Base-by-base conservation (phyloP, 176 grass and related monocot species). In the Carex pumila region DNA sequence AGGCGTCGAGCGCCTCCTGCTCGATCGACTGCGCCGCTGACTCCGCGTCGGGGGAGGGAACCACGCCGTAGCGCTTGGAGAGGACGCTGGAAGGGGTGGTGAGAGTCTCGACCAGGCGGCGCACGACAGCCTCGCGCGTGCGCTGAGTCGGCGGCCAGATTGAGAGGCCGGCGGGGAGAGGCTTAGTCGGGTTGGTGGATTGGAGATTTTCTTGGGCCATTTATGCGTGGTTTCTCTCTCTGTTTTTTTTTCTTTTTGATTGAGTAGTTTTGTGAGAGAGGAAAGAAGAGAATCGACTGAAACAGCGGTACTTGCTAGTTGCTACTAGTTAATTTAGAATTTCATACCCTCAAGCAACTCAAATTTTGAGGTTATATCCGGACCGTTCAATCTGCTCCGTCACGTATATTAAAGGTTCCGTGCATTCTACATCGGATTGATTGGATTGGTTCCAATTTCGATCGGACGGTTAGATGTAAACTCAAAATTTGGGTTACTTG, bases 131-230 rank as follows among this genome's bases (percentile, higher is more conserved):
- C 69, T 98, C 92, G 47, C 91, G 95, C 53, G 95, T 98, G 87
- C 92, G 91, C 91, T 98, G 95, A 41, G 91, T 84, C 37, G 92
- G 95, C 18, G 92, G 92, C 92, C 95, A 98, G 91, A 98, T 93
- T 79, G 87, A 94, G 64, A 94, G 85, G 72, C 88, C 89, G 36
- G 87, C 62, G 12, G 84, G 71, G 73, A 88, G 79, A 21, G 84
- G 71, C 86, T 84, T 47, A 21, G 65, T 89, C 84, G 1, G 47
- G 0, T 0, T 79, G 19, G 25, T 78, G 15, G 81, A 65, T 86
- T 53, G 65, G 67, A 81, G 70, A 74, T 85, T 88, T 71, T 88
- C 90, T 86, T 94, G 88, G 53, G 94, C 90, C 94, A 97, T 97
- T 69, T 17, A 15, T 70, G 62, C 18, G 1, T 41, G 21, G 21